Conservation (phyloP, 1,139 yeast genomes). For the Nakaseomyces delphensis region DNA sequence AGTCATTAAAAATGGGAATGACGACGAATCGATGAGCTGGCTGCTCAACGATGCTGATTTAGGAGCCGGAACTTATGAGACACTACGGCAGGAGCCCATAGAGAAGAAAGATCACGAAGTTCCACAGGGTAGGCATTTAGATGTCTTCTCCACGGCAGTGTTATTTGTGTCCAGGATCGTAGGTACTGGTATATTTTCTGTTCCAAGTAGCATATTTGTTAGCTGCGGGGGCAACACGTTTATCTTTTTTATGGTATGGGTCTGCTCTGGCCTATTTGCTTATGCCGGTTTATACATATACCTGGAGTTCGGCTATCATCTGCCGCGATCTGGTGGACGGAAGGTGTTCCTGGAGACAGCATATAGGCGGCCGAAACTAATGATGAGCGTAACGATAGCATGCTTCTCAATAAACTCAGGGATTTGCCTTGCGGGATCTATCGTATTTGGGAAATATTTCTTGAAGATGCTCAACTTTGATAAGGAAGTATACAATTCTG, state of each 20-base stretch:
- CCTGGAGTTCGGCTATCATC: slow-evolving; percentile 58
- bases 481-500: slow-evolving; percentile 27
- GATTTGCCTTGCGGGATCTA: slow-evolving; percentile 53
- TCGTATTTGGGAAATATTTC: slow-evolving; percentile 64
- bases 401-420: slow-evolving; percentile 55
- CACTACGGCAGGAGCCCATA: slow-evolving; percentile 10
- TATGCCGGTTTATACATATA: slow-evolving; percentile 59
- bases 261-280: slow-evolving; percentile 49
- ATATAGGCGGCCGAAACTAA: slow-evolving; percentile 49
- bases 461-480: slow-evolving; percentile 42
- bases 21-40: neutral
- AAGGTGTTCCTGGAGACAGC: slow-evolving; percentile 62
- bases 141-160: slow-evolving; percentile 55
- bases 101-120: slow-evolving; percentile 34
- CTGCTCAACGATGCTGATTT: neutral
- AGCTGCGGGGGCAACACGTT: slow-evolving; percentile 61
- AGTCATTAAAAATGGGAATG: neutral
- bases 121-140: slow-evolving; percentile 70
- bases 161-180: slow-evolving; percentile 58
- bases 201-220: slow-evolving; percentile 56
- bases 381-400: slow-evolving; percentile 52
- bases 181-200: slow-evolving; percentile 74
- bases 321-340: slow-evolving; percentile 69
- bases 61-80: slow-evolving; percentile 7
- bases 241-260: slow-evolving; percentile 54